These are phyloP conservation scores for Eutrema heterophyllum DNA, from an alignment of 345 rosid genomes.

Conservation along the genomic window DNA sequence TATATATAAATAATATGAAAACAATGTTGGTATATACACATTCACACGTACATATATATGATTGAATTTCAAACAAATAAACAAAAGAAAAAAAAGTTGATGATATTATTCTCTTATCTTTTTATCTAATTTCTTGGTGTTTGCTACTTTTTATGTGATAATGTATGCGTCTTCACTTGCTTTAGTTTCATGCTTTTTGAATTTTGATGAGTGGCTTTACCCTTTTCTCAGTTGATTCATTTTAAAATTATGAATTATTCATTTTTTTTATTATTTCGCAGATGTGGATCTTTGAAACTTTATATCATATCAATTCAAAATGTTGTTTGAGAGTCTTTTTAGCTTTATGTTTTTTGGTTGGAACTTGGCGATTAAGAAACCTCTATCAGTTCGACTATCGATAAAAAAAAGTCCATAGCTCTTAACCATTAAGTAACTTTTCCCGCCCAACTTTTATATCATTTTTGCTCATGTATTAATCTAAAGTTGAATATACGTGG, in stretches of 20 bases:
- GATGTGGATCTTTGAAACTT: slow-evolving; percentile 19
- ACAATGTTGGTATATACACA: background rate
- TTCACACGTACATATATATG: slow-evolving; percentile 16
- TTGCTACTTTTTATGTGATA: slow-evolving; percentile 29
- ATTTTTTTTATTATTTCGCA: background rate
- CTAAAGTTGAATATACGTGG: background rate
- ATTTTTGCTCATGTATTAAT: background rate
- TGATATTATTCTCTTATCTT: slow-evolving; percentile 11
- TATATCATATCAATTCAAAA: slow-evolving; percentile 16
- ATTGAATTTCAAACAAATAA: background rate
- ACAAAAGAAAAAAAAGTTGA: slow-evolving; percentile 2
- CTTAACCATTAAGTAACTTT: slow-evolving; percentile 32
- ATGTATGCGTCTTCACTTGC: slow-evolving; percentile 29
- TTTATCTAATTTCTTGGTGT: slow-evolving; percentile 10
- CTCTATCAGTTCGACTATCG: slow-evolving; percentile 11
- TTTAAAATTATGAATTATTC: background rate
- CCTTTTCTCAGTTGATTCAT: background rate
- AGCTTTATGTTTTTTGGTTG: slow-evolving; percentile 16
- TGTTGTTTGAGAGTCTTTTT: slow-evolving; percentile 11
- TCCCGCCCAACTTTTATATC: background rate
- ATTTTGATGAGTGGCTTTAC: slow-evolving; percentile 17
- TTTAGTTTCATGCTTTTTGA: slow-evolving; percentile 23
- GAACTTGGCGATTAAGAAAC: slow-evolving; percentile 35
- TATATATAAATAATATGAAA: background rate
- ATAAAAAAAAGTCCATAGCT: slow-evolving; percentile 13